phyloP scores from a whole-genome alignment of 768 basidiomycete genomes.

The Arthromyces matolae region DNA sequence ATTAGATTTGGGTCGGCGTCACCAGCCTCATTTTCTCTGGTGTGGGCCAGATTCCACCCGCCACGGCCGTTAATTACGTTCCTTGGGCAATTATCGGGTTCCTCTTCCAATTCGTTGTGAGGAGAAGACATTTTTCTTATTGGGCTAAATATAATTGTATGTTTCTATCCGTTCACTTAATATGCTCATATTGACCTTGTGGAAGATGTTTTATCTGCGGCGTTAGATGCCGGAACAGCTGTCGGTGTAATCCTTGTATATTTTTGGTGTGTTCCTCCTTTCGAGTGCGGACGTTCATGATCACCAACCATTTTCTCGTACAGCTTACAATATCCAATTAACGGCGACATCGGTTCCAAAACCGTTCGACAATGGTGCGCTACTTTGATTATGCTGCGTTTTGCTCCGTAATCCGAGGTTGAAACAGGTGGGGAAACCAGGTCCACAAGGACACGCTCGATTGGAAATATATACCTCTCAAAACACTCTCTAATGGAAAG shows the following conservation, averaged over 20 bases:
- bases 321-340: constrained; percentile 43
- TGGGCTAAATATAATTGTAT: constrained; percentile 80
- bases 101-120: constrained; percentile 71
- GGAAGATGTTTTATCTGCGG: constrained; percentile 69
- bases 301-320: no score
- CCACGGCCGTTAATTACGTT: constrained; percentile 81
- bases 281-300: not conserved
- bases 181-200: not conserved
- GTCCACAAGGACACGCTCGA: constrained; percentile 34
- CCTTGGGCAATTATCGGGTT: constrained; percentile 76
- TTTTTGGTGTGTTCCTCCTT: constrained; percentile 48
- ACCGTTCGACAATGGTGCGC: constrained; percentile 36
- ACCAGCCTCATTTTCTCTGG: constrained; percentile 66
- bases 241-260: constrained; percentile 64
- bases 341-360: constrained; percentile 34
- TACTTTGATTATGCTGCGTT: not conserved
- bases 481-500: constrained; percentile 22
- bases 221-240: constrained; percentile 71
- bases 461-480: constrained; percentile 28
- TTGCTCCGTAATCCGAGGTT: not conserved
- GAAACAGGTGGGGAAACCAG: constrained; percentile 20
- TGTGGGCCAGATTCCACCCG: constrained; percentile 69
- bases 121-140: constrained; percentile 63
- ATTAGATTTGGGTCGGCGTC: not conserved
- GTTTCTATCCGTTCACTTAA: constrained; percentile 9